Evolutionary conservation across 768 basidiomycete genomes (phyloP), one percentile per base, ranked within the genome.

Genomic region (Chalciporus sphaerocephalus): DNA sequence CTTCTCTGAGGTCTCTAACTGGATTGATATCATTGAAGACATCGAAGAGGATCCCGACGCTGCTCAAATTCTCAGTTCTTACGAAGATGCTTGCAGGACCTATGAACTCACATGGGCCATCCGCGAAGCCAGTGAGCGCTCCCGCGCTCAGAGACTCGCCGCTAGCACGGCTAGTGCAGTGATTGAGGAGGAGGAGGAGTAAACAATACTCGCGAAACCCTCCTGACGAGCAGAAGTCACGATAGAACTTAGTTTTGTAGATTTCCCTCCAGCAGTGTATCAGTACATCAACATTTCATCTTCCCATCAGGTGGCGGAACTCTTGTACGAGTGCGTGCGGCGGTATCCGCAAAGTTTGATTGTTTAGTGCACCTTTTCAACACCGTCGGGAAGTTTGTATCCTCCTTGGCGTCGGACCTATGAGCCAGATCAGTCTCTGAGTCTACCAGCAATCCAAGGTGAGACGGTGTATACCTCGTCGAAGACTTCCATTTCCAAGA

Each of bases 51-150:
- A 91, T 51, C 80, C 88, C 3, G 87, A 91, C 40, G 80, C 79
- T 5, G 75, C 83, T 16, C 79, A 82, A 58, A 92, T 95, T 60
- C 74, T 96, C 44, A 85, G 83, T 57, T 78, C 81, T 10, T 95
- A 86, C 67, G 89, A 91, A 67, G 88, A 92, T 67, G 92, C 92
- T 34, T 85, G 83, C 56, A 83, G 78, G 68, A 87, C 92, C 6
- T 95, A 95, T 55, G 83, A 94, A 64, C 74, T 95, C 50, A 94
- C 92, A 18, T 95, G 92, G 92, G 90, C 92, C 22, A 94, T 95
- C 62, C 84, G 92, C 38, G 73, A 79, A 51, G 85, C 89, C 24
- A 80, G 80, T 53, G 88, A 92, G 61, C 75, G 74, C 40, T 81
- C 81, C 49, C 80, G 80, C 24, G 72, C 64, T 12, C 68, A 66